These are phyloP conservation scores for Trametes cingulata DNA, from an alignment of 768 basidiomycete genomes.

Conservation along the genomic window DNA sequence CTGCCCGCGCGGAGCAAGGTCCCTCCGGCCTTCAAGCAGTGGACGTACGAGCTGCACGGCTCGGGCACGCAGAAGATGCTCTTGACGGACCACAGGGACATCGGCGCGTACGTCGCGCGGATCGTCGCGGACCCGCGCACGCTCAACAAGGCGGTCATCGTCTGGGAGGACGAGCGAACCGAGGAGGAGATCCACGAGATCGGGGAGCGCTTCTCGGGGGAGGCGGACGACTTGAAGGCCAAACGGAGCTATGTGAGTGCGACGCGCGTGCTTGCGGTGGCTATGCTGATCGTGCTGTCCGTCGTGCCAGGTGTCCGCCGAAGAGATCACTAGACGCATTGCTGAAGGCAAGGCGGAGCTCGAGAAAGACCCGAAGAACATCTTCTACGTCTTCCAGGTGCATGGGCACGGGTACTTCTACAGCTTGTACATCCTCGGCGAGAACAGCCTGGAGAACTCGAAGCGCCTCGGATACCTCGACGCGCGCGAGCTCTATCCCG, in stretches of 20 bases:
- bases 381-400: background rate
- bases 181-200: slow-evolving; percentile 27
- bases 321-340: slow-evolving; percentile 6
- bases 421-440: slow-evolving; percentile 30
- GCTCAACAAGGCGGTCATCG: slow-evolving; percentile 32
- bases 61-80: slow-evolving; percentile 24
- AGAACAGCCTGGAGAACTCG: slow-evolving; percentile 32
- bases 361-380: background rate
- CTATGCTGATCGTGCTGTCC: background rate
- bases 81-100: slow-evolving; percentile 28
- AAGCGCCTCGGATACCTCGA: slow-evolving; percentile 33
- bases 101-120: slow-evolving; percentile 32
- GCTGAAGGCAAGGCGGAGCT: background rate
- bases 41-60: slow-evolving; percentile 17
- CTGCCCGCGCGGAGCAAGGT: background rate
- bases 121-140: slow-evolving; percentile 36
- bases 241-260: slow-evolving; percentile 12
- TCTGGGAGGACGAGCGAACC: slow-evolving; percentile 31
- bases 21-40: background rate
- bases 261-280: background rate
- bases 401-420: background rate
- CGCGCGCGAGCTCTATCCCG: slow-evolving; percentile 34
- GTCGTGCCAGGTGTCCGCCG: background rate
- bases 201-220: slow-evolving; percentile 26
- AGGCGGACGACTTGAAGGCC: slow-evolving; percentile 20